Conservation (phyloP, 192 early-diverging fungal species). For the Paraglomus brasilianum region DNA sequence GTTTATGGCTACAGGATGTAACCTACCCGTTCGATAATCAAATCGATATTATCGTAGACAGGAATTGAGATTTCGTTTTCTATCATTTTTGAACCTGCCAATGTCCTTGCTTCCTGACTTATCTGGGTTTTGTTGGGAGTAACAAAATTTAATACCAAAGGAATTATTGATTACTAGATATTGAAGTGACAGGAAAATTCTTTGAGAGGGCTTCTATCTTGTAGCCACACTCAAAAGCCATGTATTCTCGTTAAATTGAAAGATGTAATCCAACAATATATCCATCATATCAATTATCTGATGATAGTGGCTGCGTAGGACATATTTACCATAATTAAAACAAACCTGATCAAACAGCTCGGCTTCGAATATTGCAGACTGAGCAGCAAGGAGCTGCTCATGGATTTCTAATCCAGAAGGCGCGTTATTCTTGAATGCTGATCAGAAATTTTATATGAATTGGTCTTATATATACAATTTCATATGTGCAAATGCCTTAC, state of each 20-base stretch:
- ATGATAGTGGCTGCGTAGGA: no score
- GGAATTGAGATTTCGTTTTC: conserved; percentile 28
- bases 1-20: not conserved
- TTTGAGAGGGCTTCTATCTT: no score
- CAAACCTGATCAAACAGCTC: conserved; percentile 26
- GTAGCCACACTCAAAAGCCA: no score
- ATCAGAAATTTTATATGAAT: not conserved
- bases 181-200: not conserved
- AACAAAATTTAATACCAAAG: not conserved
- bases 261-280: no score
- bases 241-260: no score
- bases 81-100: conserved; percentile 16
- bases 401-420: conserved; percentile 13
- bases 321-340: not conserved
- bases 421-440: not conserved
- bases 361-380: conserved; percentile 24
- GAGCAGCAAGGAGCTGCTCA: conserved; percentile 30
- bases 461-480: not conserved
- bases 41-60: conserved; percentile 25
- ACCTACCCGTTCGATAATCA: conserved; percentile 29
- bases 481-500: not conserved
- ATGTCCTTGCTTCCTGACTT: not conserved
- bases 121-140: not conserved
- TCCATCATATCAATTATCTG: no score
- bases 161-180: not conserved